Percentiles rank a stretch among this genome's conserved stretches.
phyloP scores from a whole-genome alignment of 2,329 filamentous ascomycete genomes.

The Stagonosporopsis chrysanthemi region DNA sequence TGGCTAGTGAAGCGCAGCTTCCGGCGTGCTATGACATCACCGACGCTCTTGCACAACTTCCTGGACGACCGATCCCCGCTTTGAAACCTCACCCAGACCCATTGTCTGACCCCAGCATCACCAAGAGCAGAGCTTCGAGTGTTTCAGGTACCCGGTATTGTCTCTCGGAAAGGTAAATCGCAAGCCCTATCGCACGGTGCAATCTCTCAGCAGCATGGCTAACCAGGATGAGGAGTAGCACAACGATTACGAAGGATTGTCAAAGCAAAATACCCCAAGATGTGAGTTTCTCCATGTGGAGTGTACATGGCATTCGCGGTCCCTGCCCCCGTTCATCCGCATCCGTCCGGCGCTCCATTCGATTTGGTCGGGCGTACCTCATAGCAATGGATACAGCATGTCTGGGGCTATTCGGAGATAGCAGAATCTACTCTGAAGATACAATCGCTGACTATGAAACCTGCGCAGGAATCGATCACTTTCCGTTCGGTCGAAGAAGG shows the following conservation, averaged over 20 bases:
- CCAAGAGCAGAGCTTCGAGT: conserved; percentile 17
- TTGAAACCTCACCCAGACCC: conserved; percentile 28
- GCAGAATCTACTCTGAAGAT: conserved; percentile 19
- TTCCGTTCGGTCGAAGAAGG: conserved; percentile 73
- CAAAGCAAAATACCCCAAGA: neutral
- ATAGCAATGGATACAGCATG: neutral
- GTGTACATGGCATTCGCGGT: neutral
- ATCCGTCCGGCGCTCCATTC: neutral
- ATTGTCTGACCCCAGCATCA: conserved; percentile 25
- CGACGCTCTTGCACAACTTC: conserved; percentile 21
- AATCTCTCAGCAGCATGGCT: conserved; percentile 27
- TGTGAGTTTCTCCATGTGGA: conserved; percentile 5
- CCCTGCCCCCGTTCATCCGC: neutral
- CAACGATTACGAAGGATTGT: conserved; percentile 17
- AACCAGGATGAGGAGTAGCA: conserved; percentile 31
- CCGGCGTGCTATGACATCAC: conserved; percentile 33
- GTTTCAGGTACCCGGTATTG: conserved; percentile 17
- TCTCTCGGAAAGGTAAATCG: conserved; percentile 20
- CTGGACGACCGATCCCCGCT: conserved; percentile 23
- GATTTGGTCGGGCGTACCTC: neutral
- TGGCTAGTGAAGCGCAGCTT: conserved; percentile 26
- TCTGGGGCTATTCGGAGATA: neutral
- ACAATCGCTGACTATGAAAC: conserved; percentile 40
- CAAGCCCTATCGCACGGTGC: neutral
- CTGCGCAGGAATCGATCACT: conserved; percentile 72